phyloP scores from a whole-genome alignment of 2,329 filamentous ascomycete genomes.

The Phoma sp. region DNA sequence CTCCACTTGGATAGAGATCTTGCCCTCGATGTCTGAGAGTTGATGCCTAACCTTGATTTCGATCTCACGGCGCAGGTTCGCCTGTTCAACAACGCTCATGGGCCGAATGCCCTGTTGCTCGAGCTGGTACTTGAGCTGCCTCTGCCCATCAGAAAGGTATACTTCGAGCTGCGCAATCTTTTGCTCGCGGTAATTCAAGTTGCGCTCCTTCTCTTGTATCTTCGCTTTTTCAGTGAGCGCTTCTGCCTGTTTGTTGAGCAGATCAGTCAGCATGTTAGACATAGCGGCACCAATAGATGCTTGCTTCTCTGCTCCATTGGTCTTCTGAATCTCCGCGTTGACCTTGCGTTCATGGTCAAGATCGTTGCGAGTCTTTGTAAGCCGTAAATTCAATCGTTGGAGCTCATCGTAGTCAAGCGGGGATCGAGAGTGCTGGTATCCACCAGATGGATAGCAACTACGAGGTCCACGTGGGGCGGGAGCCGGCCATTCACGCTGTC shows the following conservation, averaged over 20 bases:
- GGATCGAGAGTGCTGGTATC: conserved; percentile 1
- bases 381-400: conserved; percentile 13
- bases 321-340: conserved; percentile 11
- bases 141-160: conserved; percentile 32
- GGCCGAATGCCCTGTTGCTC: conserved; percentile 14
- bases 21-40: conserved; percentile 6
- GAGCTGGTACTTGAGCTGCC: conserved; percentile 19
- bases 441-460: neutral
- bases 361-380: conserved; percentile 23
- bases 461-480: conserved; percentile 7
- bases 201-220: conserved; percentile 15
- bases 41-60: conserved; percentile 9
- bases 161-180: conserved; percentile 25
- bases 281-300: conserved; percentile 15
- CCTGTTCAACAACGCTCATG: conserved; percentile 18
- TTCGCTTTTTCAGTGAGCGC: conserved; percentile 15
- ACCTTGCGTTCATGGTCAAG: conserved; percentile 24
- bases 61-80: conserved; percentile 11
- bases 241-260: conserved; percentile 25
- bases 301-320: conserved; percentile 16
- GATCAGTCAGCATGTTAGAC: conserved; percentile 14
- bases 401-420: conserved; percentile 15
- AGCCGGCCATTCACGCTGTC: conserved; percentile 2
- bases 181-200: conserved; percentile 19
- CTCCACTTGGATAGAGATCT: conserved; percentile 13